A percentile compares a stretch with the other conserved stretches of the same genome.
These are phyloP conservation scores for Entrophospora sp. DNA, from an alignment of 192 early-diverging fungal genomes.

Conservation along the genomic window DNA sequence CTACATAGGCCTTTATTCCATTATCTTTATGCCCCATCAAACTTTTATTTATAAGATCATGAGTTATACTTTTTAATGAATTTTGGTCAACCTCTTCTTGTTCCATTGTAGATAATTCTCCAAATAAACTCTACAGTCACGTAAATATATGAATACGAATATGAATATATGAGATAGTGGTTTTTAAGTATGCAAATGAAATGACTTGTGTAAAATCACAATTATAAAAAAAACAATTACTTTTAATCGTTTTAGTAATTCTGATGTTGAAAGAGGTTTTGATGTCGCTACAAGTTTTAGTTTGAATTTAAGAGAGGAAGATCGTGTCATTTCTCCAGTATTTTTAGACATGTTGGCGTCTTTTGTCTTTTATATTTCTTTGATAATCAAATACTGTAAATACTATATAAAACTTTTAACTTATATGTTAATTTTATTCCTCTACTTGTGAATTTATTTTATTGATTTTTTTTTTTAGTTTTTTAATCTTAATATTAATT, in stretches of 20 bases:
- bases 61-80: slow-evolving; percentile 53
- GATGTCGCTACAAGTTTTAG: slow-evolving; percentile 25
- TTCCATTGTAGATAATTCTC: slow-evolving; percentile 57
- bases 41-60: slow-evolving; percentile 54
- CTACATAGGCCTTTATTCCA: slow-evolving; percentile 60
- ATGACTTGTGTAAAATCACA: not conserved
- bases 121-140: slow-evolving; percentile 53
- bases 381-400: too few relatives aligned
- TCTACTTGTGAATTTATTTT: too few relatives aligned
- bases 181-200: too few relatives aligned
- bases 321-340: too few relatives aligned
- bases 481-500: too few relatives aligned
- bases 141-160: not conserved
- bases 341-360: too few relatives aligned
- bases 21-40: slow-evolving; percentile 72
- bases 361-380: too few relatives aligned
- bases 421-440: too few relatives aligned
- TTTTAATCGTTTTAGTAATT: slow-evolving; percentile 44
- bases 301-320: slow-evolving; percentile 29
- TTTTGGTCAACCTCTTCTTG: slow-evolving; percentile 64
- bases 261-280: slow-evolving; percentile 38
- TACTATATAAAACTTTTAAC: too few relatives aligned
- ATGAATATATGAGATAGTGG: too few relatives aligned
- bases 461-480: too few relatives aligned
- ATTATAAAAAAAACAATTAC: slow-evolving; percentile 20